Conservation (phyloP, 2,329 filamentous ascomycete species). For the Hypoxylon sp. region DNA sequence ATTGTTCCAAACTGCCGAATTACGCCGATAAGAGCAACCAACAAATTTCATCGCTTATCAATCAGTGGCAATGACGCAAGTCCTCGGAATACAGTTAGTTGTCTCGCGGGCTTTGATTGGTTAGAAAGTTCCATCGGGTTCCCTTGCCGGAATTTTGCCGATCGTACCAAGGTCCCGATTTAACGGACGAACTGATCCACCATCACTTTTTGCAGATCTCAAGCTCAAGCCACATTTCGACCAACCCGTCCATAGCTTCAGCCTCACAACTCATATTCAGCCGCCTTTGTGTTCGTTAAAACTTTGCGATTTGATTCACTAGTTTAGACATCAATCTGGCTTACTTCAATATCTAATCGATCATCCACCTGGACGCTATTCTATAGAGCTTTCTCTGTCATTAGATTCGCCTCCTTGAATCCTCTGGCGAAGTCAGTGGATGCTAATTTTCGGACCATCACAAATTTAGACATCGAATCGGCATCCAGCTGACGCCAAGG, state of each 20-base stretch:
- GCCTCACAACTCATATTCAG: slow-evolving; percentile 16
- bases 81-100: neutral
- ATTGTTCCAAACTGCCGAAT: slow-evolving; percentile 26
- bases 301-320: slow-evolving; percentile 4
- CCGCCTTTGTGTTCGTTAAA: slow-evolving; percentile 5
- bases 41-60: slow-evolving; percentile 42
- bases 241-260: slow-evolving; percentile 2
- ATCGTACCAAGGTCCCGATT: neutral
- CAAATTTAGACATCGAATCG: neutral
- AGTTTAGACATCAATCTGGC: neutral
- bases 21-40: slow-evolving; percentile 41
- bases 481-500: neutral
- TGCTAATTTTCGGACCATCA: neutral
- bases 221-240: slow-evolving; percentile 21
- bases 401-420: neutral
- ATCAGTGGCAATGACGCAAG: slow-evolving; percentile 47
- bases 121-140: neutral
- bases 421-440: neutral
- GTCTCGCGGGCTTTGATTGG: slow-evolving; percentile 15
- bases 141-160: slow-evolving; percentile 10
- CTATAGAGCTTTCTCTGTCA: neutral
- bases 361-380: neutral
- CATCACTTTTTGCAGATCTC: slow-evolving; percentile 11
- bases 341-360: too few relatives aligned
- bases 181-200: neutral